Base-by-base conservation (phyloP, 176 grass and related monocot species). In the Carex kokanica region DNA sequence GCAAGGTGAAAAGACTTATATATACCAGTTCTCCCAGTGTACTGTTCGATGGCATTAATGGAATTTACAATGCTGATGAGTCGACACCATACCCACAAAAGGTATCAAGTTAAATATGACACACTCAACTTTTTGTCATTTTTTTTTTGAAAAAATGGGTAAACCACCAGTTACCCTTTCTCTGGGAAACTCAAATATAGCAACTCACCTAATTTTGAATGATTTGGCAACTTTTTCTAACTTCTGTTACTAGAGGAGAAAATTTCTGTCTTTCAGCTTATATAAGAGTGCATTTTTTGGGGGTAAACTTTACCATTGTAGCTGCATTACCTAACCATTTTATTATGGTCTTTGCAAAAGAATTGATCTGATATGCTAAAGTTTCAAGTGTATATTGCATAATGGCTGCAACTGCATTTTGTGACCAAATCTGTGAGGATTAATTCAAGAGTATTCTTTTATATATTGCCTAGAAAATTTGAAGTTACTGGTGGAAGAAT, bases 1-100 rank as follows among this genome's bases (percentile, higher is more conserved):
- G 93, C 93, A 93, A 90, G 79, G 91, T 99, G 68, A 99, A 90
- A 85, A 93, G 91, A 81, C 91, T 99, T 74, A 93, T 99, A 83
- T 95, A 99, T 86, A 99, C 96, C 78, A 99, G 96, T 79, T 99
- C 96, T 15, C 91, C 96, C 8, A 99, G 96, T 90, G 96, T 98
- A 25, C 83, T 98, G 24, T 99, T 99, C 65, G 93, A 95, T 88
- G 96, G 96, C 54, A 60, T 99, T 85, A 91, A 93, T 83, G 96
- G 89, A 83, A 95, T 95, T 87, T 93, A 90, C 78, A 84, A 99
- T 86, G 93, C 87, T 12, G 89, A 95, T 52, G 96, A 99, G 60
- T 93, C 93, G 77, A 93, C 87, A 27, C 88, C 93, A 84, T 99
- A 93, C 81, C 96, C 96, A 66, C 75, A 91, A 83, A 93, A 99